A percentile compares a stretch with the other conserved stretches of the same genome.
Evolutionary conservation across 441 rosid species (phyloP).

Genomic region (Adansonia gregorii): DNA sequence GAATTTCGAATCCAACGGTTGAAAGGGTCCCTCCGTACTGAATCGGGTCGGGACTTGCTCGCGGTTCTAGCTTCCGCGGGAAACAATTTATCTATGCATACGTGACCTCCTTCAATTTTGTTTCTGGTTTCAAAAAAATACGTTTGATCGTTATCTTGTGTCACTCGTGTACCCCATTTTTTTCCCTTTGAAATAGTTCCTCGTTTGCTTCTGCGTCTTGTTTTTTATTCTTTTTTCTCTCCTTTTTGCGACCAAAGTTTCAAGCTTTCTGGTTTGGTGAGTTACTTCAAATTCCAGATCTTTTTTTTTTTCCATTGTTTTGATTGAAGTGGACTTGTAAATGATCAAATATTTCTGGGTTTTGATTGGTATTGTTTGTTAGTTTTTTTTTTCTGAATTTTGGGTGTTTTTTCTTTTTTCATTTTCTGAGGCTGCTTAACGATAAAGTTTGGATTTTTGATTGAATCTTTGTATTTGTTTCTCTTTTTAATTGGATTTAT

Average conservation of each 20-base stretch:
- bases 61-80: constrained; percentile 10
- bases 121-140: background rate
- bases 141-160: constrained; percentile 29
- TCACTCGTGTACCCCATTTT: constrained; percentile 30
- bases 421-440: background rate
- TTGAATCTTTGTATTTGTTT: constrained; percentile 3
- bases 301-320: background rate
- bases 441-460: background rate
- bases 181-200: background rate
- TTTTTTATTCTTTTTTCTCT: background rate
- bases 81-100: constrained; percentile 31
- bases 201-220: background rate
- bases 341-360: background rate
- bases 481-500: background rate
- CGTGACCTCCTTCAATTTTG: background rate
- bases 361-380: background rate
- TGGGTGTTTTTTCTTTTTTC: background rate
- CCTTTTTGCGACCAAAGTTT: constrained; percentile 2
- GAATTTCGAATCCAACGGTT: constrained; percentile 19
- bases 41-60: background rate
- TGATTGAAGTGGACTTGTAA: background rate
- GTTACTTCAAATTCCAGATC: background rate
- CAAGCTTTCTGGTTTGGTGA: constrained; percentile 29
- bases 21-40: background rate
- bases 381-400: background rate